Evolutionary conservation across 768 basidiomycete genomes (phyloP).

Genomic region (Suillus clintonianus): DNA sequence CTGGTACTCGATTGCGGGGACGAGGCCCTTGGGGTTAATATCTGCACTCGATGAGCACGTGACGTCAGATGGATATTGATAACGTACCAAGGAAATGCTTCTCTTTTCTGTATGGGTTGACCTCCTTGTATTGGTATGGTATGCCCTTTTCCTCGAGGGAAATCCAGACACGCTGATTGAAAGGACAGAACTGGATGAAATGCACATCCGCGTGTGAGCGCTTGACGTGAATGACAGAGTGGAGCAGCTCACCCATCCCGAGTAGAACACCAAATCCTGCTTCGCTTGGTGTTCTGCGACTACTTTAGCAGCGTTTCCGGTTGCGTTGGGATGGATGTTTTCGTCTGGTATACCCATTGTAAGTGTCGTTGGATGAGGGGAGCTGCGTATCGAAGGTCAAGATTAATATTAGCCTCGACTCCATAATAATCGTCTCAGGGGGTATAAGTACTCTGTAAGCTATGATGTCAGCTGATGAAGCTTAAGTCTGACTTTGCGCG

Average conservation of each 20-base stretch:
- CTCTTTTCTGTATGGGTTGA: slow-evolving; percentile 73
- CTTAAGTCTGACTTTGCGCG: too few relatives aligned
- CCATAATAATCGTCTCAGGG: neutral
- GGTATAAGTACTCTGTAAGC: slow-evolving; percentile 2
- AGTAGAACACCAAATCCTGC: slow-evolving; percentile 59
- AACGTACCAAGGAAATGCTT: slow-evolving; percentile 51
- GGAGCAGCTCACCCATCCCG: slow-evolving; percentile 51
- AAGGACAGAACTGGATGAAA: slow-evolving; percentile 51
- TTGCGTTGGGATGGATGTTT: slow-evolving; percentile 59
- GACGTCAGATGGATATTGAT: neutral
- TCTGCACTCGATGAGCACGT: slow-evolving; percentile 24
- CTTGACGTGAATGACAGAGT: neutral
- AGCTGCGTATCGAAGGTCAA: neutral
- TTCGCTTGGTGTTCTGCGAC: slow-evolving; percentile 53
- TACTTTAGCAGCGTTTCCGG: slow-evolving; percentile 51
- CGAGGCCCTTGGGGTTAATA: slow-evolving; percentile 71
- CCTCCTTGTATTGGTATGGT: slow-evolving; percentile 67
- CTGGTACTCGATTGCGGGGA: slow-evolving; percentile 56
- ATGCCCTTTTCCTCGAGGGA: slow-evolving; percentile 65
- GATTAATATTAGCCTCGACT: neutral
- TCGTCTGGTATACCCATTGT: slow-evolving; percentile 48
- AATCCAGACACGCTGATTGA: slow-evolving; percentile 65
- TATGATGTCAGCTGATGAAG: slow-evolving; percentile 1
- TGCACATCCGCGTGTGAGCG: neutral
- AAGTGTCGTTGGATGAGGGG: neutral